Conservation (phyloP, 805 yeast genomes). For the Debaryomyces hansenii region DNA sequence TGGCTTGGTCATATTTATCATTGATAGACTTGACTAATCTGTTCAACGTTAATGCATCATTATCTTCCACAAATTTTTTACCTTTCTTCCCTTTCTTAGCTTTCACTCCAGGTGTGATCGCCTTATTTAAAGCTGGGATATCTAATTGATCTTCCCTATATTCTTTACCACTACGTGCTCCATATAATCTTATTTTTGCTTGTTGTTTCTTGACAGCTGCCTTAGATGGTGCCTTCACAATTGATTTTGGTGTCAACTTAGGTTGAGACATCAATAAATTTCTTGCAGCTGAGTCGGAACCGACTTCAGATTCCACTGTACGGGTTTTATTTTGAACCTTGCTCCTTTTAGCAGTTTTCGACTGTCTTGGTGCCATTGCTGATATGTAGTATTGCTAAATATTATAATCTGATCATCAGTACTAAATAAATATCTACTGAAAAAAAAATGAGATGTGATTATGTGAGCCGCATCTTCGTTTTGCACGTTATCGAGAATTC, state of each 20-base stretch:
- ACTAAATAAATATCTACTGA: no score
- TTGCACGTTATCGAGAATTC: no score
- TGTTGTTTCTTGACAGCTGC: conserved; percentile 64
- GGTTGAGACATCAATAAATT: conserved; percentile 62
- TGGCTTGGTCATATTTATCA: conserved; percentile 72
- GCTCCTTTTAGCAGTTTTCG: conserved; percentile 58
- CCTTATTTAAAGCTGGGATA: conserved; percentile 76
- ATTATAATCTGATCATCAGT: not conserved
- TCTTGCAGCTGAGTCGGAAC: conserved; percentile 65
- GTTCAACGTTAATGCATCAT: conserved; percentile 59
- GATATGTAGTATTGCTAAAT: not conserved
- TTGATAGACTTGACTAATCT: conserved; percentile 79
- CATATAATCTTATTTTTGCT: conserved; percentile 63
- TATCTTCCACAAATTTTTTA: conserved; percentile 72
- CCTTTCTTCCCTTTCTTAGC: conserved; percentile 85
- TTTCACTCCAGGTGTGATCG: conserved; percentile 80
- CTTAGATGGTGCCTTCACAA: conserved; percentile 49
- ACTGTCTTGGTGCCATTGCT: conserved; percentile 57
- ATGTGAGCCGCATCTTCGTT: no score
- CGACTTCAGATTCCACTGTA: conserved; percentile 64
- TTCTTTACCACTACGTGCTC: conserved; percentile 54
- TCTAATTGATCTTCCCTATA: conserved; percentile 79
- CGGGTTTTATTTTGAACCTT: conserved; percentile 54
- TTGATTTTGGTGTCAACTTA: conserved; percentile 59
- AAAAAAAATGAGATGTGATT: no score